phyloP scores from a whole-genome alignment of 192 early-diverging fungal species.

The Coemansia sp. region DNA sequence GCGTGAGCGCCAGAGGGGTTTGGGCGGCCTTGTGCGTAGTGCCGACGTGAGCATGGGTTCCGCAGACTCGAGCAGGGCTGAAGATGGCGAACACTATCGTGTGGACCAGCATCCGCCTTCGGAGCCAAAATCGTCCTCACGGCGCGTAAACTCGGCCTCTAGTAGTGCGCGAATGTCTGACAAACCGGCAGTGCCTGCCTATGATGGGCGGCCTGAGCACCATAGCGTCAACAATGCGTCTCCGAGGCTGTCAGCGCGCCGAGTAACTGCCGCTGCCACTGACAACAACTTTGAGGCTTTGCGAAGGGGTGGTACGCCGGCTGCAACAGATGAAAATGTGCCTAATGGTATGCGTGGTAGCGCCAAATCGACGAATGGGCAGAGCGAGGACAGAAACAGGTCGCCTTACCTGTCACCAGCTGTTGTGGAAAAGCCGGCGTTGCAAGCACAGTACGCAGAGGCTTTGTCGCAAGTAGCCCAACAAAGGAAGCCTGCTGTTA shows the following conservation, averaged over 20 bases:
- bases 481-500: conserved; percentile 10
- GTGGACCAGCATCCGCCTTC: conserved; percentile 3
- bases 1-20: conserved; percentile 28
- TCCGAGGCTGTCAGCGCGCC: conserved; percentile 36
- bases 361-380: neutral
- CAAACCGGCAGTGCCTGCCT: neutral
- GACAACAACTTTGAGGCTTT: conserved; percentile 40
- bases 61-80: neutral
- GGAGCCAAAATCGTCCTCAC: conserved; percentile 15
- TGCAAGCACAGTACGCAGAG: conserved; percentile 30
- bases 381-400: conserved; percentile 6
- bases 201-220: conserved; percentile 14
- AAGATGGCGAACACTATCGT: conserved; percentile 1
- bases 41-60: conserved; percentile 9
- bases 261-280: neutral
- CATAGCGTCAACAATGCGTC: conserved; percentile 19
- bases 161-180: conserved; percentile 16
- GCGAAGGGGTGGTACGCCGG: conserved; percentile 13
- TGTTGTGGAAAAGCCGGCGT: conserved; percentile 14
- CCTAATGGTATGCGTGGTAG: neutral
- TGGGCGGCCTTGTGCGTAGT: conserved; percentile 2
- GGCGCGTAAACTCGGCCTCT: conserved; percentile 14
- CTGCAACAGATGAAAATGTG: neutral
- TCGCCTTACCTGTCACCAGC: conserved; percentile 21
- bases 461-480: conserved; percentile 16